Percentiles rank a stretch among this genome's conserved stretches.
These are phyloP conservation scores for Phyllosticta paracitricarpa DNA, from an alignment of 2,329 filamentous ascomycete genomes.

Conservation along the genomic window DNA sequence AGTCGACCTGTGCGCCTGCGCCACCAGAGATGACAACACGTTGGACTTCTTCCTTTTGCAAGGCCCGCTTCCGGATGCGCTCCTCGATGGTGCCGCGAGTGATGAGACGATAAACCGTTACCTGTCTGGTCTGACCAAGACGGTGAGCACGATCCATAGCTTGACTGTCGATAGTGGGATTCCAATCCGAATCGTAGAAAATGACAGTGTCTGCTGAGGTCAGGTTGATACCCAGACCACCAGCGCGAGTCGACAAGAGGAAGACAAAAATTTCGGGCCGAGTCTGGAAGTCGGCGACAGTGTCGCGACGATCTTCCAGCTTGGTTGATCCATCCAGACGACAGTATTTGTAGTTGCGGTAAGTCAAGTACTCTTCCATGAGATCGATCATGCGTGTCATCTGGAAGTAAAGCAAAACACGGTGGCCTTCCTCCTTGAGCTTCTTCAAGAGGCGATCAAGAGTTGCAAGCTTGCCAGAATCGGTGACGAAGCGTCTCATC, in stretches of 20 bases:
- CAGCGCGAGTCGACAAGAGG: conserved; percentile 86
- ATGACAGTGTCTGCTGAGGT: conserved; percentile 96
- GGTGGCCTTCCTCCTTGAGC: conserved; percentile 85
- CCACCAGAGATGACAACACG: conserved; percentile 92
- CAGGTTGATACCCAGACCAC: conserved; percentile 95
- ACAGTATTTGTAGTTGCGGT: conserved; percentile 98
- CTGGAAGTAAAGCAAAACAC: conserved; percentile 97
- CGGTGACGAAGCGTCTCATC: conserved; percentile 95
- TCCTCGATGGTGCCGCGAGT: conserved; percentile 96
- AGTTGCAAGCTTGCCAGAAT: conserved; percentile 90
- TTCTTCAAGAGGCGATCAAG: conserved; percentile 78
- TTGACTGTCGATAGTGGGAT: conserved; percentile 95
- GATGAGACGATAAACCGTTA: conserved; percentile 95
- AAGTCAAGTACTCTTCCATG: conserved; percentile 98
- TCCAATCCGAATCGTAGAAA: conserved; percentile 99
- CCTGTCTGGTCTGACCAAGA: conserved; percentile 88
- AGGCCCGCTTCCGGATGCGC: conserved; percentile 87
- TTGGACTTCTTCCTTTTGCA: conserved; percentile 98
- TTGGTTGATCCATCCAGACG: conserved; percentile 95
- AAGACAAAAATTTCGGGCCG: conserved; percentile 95
- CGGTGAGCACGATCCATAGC: conserved; percentile 99
- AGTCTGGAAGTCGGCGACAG: conserved; percentile 92
- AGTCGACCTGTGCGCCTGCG: conserved; percentile 75
- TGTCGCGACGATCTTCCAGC: conserved; percentile 91
- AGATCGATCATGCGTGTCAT: conserved; percentile 99